These are phyloP conservation scores for Takashimella koratensis DNA, from an alignment of 1,284 basidiomycete species.

Conservation along the genomic window DNA sequence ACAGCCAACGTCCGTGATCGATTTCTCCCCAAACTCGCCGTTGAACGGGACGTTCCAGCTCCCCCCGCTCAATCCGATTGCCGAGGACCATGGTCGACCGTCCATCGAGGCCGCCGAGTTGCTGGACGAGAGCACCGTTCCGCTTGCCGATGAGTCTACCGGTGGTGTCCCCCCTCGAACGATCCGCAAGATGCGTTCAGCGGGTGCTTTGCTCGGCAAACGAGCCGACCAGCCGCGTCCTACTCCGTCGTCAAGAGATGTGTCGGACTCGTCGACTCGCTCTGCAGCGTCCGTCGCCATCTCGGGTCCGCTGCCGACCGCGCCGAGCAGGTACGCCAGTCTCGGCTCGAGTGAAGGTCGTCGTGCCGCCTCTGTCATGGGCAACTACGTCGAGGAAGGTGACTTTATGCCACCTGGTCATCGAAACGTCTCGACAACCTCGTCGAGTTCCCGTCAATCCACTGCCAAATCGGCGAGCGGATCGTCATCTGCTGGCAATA, in stretches of 20 bases:
- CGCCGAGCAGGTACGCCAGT: constrained; percentile 59
- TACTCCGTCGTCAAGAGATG: not conserved
- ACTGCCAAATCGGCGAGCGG: not conserved
- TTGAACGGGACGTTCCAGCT: constrained; percentile 8
- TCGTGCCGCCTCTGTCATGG: constrained; percentile 22
- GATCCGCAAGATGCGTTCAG: constrained; percentile 67
- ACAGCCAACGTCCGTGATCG: not conserved
- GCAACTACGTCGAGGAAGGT: constrained; percentile 38
- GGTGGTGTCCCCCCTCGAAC: not conserved
- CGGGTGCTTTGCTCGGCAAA: constrained; percentile 62
- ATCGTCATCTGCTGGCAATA: not conserved
- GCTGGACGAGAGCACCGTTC: not conserved
- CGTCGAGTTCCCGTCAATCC: not conserved
- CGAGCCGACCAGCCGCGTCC: constrained; percentile 4
- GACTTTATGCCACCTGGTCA: not conserved
- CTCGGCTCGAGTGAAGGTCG: constrained; percentile 55
- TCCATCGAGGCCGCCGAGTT: not conserved
- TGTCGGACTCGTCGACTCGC: not conserved
- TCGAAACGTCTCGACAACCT: not conserved
- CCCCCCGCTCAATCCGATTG: constrained; percentile 16
- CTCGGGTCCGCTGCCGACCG: constrained; percentile 28
- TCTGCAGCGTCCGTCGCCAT: constrained; percentile 3
- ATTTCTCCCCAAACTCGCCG: not conserved
- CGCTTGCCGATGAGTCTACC: not conserved
- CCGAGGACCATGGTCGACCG: constrained; percentile 20